These are phyloP conservation scores for Geosmithia flava DNA, from an alignment of 2,329 filamentous ascomycete species.

Conservation along the genomic window DNA sequence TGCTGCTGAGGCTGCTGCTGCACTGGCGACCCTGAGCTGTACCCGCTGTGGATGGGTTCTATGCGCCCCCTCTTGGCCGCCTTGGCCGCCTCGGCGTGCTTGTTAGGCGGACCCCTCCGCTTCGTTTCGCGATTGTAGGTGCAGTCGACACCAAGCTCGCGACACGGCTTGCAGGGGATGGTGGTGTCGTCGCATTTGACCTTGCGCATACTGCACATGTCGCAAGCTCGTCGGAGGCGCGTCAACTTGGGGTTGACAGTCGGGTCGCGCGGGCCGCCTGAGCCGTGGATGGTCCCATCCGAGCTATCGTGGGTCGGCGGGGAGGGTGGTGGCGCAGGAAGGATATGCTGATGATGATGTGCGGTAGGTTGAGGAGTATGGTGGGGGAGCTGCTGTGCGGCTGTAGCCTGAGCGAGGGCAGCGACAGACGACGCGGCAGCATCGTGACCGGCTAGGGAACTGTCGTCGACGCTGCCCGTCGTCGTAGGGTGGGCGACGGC, in stretches of 20 bases:
- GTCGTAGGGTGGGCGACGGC: constrained; percentile 16
- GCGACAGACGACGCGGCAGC: constrained; percentile 4
- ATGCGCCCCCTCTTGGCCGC: constrained; percentile 34
- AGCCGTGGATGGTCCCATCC: constrained; percentile 5
- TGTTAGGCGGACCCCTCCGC: constrained; percentile 45
- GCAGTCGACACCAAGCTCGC: constrained; percentile 44
- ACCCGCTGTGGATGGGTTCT: constrained; percentile 13
- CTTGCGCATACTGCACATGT: constrained; percentile 50
- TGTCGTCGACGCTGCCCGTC: background rate
- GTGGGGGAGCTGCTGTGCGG: constrained; percentile 3
- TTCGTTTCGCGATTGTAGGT: constrained; percentile 46
- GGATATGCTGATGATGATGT: constrained; percentile 4
- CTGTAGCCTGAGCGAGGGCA: constrained; percentile 3
- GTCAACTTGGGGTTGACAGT: constrained; percentile 38
- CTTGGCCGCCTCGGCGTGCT: constrained; percentile 42
- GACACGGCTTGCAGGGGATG: constrained; percentile 44
- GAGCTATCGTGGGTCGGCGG: constrained; percentile 7
- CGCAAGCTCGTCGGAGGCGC: constrained; percentile 44
- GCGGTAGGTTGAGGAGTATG: background rate
- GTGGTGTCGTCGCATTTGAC: constrained; percentile 47
- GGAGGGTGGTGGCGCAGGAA: constrained; percentile 3
- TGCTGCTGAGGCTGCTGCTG: constrained; percentile 8
- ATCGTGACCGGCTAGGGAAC: background rate
- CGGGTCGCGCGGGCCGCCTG: constrained; percentile 19
- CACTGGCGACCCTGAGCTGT: constrained; percentile 4